phyloP scores from a whole-genome alignment of 2,329 filamentous ascomycete species.

The Lachnellula subtilissima region DNA sequence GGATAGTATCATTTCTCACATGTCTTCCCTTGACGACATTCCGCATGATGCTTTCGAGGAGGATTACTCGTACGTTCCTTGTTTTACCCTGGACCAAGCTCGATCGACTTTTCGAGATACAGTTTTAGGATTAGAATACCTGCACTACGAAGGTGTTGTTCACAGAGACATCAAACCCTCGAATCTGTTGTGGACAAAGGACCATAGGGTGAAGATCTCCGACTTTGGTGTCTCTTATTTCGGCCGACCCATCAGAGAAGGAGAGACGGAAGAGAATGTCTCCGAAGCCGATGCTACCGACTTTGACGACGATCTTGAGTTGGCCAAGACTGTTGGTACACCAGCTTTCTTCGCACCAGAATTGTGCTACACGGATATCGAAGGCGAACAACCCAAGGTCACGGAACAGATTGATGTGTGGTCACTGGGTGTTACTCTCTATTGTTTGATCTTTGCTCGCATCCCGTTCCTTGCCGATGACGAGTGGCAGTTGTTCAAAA shows the following conservation, averaged over 20 bases:
- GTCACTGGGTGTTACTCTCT: slow-evolving; percentile 93
- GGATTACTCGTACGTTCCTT: slow-evolving; percentile 88
- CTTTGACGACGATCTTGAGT: slow-evolving; percentile 86
- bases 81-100: slow-evolving; percentile 80
- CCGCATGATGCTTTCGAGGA: slow-evolving; percentile 69
- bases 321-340: slow-evolving; percentile 97
- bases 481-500: slow-evolving; percentile 85
- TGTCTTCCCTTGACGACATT: slow-evolving; percentile 60
- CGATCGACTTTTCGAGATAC: slow-evolving; percentile 87
- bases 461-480: slow-evolving; percentile 91
- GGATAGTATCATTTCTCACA: slow-evolving; percentile 68
- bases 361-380: slow-evolving; percentile 81
- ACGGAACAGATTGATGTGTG: slow-evolving; percentile 95
- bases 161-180: slow-evolving; percentile 85
- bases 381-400: slow-evolving; percentile 65
- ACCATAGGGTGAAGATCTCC: slow-evolving; percentile 91
- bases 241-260: slow-evolving; percentile 78
- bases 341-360: slow-evolving; percentile 97
- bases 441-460: slow-evolving; percentile 89
- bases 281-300: slow-evolving; percentile 81
- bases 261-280: slow-evolving; percentile 68
- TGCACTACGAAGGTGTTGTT: slow-evolving; percentile 82
- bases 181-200: slow-evolving; percentile 81
- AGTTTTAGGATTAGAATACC: slow-evolving; percentile 85
- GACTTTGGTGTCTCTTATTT: slow-evolving; percentile 99